These are phyloP conservation scores for Quercus mongolica DNA, from an alignment of 306 rosid genomes.

Conservation along the genomic window DNA sequence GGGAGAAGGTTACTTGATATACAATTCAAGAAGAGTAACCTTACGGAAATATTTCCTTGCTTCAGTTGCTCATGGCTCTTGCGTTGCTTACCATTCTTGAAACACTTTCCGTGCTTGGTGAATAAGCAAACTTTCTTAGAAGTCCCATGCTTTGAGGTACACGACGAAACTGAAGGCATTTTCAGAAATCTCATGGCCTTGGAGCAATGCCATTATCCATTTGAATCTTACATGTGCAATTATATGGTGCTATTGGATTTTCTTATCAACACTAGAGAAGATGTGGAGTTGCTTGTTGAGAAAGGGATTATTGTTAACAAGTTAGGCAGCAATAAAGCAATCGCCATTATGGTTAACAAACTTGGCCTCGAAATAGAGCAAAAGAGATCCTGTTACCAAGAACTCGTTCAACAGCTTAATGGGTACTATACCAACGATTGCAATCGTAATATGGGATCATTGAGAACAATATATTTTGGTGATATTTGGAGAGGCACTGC, in stretches of 20 bases:
- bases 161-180: constrained; percentile 24
- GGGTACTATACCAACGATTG: neutral
- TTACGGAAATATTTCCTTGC: neutral
- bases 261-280: constrained; percentile 35
- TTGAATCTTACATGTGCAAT: constrained; percentile 34
- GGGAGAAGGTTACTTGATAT: no score
- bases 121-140: constrained; percentile 19
- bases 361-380: constrained; percentile 3
- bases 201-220: constrained; percentile 51
- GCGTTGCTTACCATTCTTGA: constrained; percentile 28
- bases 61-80: neutral
- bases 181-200: constrained; percentile 50
- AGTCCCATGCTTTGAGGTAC: constrained; percentile 24
- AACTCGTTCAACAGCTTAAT: neutral
- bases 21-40: no score
- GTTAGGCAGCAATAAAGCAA: no score
- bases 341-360: no score
- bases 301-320: constrained; percentile 9
- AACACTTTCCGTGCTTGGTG: constrained; percentile 9
- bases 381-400: neutral
- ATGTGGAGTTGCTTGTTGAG: constrained; percentile 41
- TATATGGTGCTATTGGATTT: constrained; percentile 36
- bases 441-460: constrained; percentile 11
- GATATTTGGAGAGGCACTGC: constrained; percentile 32
- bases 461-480: constrained; percentile 24